Percentiles rank a stretch among this genome's conserved stretches.
Conservation (phyloP, 2,329 filamentous ascomycete genomes). For the Cylindrodendrum hubeiense region DNA sequence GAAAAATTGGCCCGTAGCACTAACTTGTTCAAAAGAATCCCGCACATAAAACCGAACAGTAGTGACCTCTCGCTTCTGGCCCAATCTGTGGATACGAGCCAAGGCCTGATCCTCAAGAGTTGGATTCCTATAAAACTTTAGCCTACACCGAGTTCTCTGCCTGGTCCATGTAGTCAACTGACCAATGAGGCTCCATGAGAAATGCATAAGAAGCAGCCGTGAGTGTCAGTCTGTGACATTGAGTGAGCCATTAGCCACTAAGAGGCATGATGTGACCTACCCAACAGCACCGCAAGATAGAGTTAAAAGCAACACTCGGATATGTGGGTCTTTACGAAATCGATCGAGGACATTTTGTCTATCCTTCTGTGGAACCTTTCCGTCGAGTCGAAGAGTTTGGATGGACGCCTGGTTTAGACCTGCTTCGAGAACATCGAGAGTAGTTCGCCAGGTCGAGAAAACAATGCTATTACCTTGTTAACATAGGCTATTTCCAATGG, state of each 20-base stretch:
- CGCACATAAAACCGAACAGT: conserved; percentile 53
- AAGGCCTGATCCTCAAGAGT: conserved; percentile 58
- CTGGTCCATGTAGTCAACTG: too few relatives aligned
- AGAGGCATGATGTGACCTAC: conserved; percentile 45
- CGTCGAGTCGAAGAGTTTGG: conserved; percentile 58
- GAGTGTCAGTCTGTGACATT: conserved; percentile 53
- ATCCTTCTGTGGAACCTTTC: conserved; percentile 57
- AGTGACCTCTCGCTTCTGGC: conserved; percentile 51
- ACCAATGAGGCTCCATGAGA: conserved; percentile 64
- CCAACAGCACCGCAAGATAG: conserved; percentile 65
- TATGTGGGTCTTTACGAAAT: conserved; percentile 53
- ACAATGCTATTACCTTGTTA: conserved; percentile 54
- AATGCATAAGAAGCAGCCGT: conserved; percentile 61
- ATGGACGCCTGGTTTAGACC: conserved; percentile 53
- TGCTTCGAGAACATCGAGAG: conserved; percentile 58
- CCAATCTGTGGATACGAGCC: conserved; percentile 52
- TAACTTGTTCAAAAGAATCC: conserved; percentile 54
- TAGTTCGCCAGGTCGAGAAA: conserved; percentile 64
- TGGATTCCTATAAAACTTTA: conserved; percentile 49
- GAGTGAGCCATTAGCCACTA: neutral
- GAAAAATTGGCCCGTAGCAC: neutral
- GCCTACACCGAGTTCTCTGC: neutral
- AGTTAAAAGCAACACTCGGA: conserved; percentile 61
- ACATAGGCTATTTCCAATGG: too few relatives aligned
- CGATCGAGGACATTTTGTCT: conserved; percentile 53